Percentiles rank a stretch among this genome's conserved stretches.
Conservation (phyloP, 192 early-diverging fungal genomes). For the Mortierella hygrophila region DNA sequence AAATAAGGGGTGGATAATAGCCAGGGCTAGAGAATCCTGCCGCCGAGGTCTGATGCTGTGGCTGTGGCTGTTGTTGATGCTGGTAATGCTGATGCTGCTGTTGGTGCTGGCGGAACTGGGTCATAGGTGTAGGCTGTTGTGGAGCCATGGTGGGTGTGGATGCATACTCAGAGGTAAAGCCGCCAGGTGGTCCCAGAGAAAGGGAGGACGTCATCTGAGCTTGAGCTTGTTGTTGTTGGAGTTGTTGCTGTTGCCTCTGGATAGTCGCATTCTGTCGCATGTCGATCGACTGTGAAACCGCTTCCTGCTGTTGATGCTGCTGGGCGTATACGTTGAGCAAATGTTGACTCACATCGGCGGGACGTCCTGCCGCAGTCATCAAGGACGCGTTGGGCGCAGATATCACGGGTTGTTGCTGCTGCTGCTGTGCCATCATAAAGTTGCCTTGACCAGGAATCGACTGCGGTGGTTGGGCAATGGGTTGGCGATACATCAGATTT, state of each 20-base stretch:
- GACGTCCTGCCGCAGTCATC: not conserved
- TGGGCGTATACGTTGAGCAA: conserved; percentile 35
- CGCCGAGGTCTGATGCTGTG: not conserved
- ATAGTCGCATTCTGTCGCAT: conserved; percentile 35
- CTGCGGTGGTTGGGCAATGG: conserved; percentile 14
- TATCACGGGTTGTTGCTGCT: not conserved
- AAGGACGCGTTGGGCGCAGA: not conserved
- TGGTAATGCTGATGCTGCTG: conserved; percentile 33
- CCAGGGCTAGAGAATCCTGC: conserved; percentile 10
- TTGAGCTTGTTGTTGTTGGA: conserved; percentile 34
- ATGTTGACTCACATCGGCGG: conserved; percentile 15
- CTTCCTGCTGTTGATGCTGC: conserved; percentile 40
- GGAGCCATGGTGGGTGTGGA: not conserved
- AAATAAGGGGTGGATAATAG: conserved; percentile 33
- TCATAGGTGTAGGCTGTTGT: not conserved
- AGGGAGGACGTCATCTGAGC: conserved; percentile 36
- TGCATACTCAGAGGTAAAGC: conserved; percentile 4
- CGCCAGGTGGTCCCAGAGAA: conserved; percentile 28
- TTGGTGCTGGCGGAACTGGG: conserved; percentile 16
- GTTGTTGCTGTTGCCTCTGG: conserved; percentile 32
- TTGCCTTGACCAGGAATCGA: conserved; percentile 18
- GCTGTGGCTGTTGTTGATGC: conserved; percentile 30
- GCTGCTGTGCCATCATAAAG: not conserved
- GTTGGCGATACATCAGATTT: conserved; percentile 14
- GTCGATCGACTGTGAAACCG: conserved; percentile 23